Conservation (phyloP, 2,329 filamentous ascomycete species). For the Xylariaceae sp. region DNA sequence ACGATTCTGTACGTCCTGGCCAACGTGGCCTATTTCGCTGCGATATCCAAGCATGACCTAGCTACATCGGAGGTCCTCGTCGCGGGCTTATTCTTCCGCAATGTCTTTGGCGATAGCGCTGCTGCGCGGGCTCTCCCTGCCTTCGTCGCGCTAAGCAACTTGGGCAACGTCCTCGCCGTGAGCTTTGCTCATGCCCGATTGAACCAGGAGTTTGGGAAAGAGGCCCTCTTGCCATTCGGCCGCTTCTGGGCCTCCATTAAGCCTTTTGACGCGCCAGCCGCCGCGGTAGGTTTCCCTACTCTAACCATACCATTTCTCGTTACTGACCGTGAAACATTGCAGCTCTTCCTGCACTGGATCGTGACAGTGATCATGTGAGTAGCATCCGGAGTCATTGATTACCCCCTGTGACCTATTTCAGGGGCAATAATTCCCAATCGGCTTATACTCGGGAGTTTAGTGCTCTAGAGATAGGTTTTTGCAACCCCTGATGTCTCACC, state of each 20-base stretch:
- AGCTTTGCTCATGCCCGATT: constrained; percentile 62
- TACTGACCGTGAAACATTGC: not conserved
- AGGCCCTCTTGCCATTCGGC: constrained; percentile 68
- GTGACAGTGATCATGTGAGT: constrained; percentile 68
- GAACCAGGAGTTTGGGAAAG: constrained; percentile 70
- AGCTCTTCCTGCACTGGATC: constrained; percentile 67
- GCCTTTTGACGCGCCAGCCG: constrained; percentile 67
- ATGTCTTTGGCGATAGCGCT: constrained; percentile 61
- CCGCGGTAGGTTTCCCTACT: constrained; percentile 44
- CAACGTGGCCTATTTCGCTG: constrained; percentile 68
- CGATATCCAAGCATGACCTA: constrained; percentile 60
- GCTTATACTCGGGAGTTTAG: too few relatives aligned
- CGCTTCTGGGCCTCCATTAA: constrained; percentile 70
- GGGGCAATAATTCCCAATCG: too few relatives aligned
- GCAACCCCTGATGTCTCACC: too few relatives aligned
- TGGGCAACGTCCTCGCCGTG: constrained; percentile 65
- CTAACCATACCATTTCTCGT: not conserved
- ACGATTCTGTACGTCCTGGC: constrained; percentile 65
- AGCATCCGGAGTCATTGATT: too few relatives aligned
- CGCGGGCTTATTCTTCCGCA: constrained; percentile 62
- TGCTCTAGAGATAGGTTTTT: too few relatives aligned
- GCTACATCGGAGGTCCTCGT: constrained; percentile 62
- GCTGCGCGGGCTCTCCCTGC: constrained; percentile 52
- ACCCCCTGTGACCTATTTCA: too few relatives aligned
- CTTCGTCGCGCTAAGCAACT: constrained; percentile 62